phyloP scores from a whole-genome alignment of 2,329 filamentous ascomycete genomes.

The Chaetomiaceae sp. region DNA sequence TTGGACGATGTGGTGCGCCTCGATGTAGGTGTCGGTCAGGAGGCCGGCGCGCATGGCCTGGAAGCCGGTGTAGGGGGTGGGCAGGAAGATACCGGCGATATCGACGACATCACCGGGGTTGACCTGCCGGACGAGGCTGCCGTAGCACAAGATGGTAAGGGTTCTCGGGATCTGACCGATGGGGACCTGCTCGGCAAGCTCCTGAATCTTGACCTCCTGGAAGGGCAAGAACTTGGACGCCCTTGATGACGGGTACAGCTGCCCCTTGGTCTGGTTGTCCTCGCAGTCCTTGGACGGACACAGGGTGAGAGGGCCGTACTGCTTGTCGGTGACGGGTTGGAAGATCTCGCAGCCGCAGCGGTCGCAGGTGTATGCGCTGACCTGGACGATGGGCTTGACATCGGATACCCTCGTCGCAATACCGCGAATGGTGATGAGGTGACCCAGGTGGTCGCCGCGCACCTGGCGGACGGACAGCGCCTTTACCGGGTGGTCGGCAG shows the following conservation, averaged over 20 bases:
- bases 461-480: slow-evolving; percentile 88
- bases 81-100: slow-evolving; percentile 90
- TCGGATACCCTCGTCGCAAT: slow-evolving; percentile 95
- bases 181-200: slow-evolving; percentile 98
- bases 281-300: slow-evolving; percentile 90
- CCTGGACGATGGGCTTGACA: slow-evolving; percentile 94
- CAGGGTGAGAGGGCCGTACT: slow-evolving; percentile 79
- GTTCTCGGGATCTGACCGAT: slow-evolving; percentile 95
- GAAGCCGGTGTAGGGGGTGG: slow-evolving; percentile 98
- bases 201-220: slow-evolving; percentile 97
- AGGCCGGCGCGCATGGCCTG: slow-evolving; percentile 93
- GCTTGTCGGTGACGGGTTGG: slow-evolving; percentile 87
- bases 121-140: slow-evolving; percentile 76
- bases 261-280: slow-evolving; percentile 85
- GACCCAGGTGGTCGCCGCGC: slow-evolving; percentile 84
- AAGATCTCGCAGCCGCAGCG: slow-evolving; percentile 96
- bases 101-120: slow-evolving; percentile 95
- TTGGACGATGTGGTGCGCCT: slow-evolving; percentile 88
- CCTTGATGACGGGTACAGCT: slow-evolving; percentile 89
- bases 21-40: slow-evolving; percentile 94
- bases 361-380: slow-evolving; percentile 97
- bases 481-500: slow-evolving; percentile 57
- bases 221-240: slow-evolving; percentile 97
- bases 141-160: slow-evolving; percentile 84
- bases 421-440: slow-evolving; percentile 88